phyloP scores from a whole-genome alignment of 495 filamentous ascomycete genomes.

The Ascobolus immersus region DNA sequence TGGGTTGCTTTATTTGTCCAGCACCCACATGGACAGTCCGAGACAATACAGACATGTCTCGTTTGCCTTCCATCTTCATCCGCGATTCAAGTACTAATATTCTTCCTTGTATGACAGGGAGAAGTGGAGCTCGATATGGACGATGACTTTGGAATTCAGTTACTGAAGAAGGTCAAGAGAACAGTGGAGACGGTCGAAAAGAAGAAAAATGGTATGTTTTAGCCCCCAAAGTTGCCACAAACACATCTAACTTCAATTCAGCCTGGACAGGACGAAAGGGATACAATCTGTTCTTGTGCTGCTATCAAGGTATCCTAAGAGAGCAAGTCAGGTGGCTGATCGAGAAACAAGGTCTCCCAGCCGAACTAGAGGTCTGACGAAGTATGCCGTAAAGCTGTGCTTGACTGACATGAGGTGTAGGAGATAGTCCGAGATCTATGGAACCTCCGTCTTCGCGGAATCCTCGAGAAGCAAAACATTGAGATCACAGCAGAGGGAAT shows the following conservation, averaged over 20 bases:
- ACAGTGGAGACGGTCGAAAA: conserved; percentile 28
- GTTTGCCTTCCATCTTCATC: too few species aligned
- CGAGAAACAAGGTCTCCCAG: conserved; percentile 32
- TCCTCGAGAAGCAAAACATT: conserved; percentile 20
- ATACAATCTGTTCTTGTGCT: conserved; percentile 53
- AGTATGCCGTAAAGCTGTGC: not conserved
- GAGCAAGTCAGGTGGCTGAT: conserved; percentile 45
- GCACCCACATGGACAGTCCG: not conserved
- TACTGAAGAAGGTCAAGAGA: conserved; percentile 23
- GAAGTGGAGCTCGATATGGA: conserved; percentile 36
- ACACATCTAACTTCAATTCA: conserved; percentile 1
- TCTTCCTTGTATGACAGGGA: too few species aligned
- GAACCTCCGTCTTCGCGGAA: conserved; percentile 33
- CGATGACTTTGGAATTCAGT: conserved; percentile 44
- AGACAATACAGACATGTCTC: too few species aligned
- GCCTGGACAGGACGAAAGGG: conserved; percentile 22
- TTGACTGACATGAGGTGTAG: conserved; percentile 11
- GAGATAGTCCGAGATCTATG: conserved; percentile 40
- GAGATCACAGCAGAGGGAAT: conserved; percentile 13
- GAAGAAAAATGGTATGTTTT: conserved; percentile 25
- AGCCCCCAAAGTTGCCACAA: not conserved
- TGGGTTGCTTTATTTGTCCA: not conserved
- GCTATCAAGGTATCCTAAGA: conserved; percentile 59
- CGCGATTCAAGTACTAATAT: too few species aligned
- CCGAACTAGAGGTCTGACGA: conserved; percentile 32